phyloP scores from a whole-genome alignment of 108 stramenopile genomes.

The Skeletonema tropicum region DNA sequence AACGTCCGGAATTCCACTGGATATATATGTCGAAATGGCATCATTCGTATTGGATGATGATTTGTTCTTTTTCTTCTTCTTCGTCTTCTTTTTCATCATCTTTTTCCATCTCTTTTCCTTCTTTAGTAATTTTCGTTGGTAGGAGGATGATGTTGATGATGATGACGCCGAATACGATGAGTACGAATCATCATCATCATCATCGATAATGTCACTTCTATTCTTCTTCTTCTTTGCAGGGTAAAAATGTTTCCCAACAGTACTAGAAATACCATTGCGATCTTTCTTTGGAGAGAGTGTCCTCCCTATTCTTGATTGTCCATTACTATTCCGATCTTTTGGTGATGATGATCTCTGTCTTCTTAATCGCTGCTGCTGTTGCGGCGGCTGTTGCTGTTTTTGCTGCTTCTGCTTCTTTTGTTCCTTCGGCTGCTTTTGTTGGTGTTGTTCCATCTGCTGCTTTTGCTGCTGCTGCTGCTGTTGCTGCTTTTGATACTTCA shows the following conservation, averaged over 20 bases:
- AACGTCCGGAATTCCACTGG: background rate
- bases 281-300: background rate
- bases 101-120: background rate
- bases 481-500: too few species aligned
- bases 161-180: background rate
- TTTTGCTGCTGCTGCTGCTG: too few species aligned
- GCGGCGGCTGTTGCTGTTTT: background rate
- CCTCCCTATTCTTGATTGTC: background rate
- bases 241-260: background rate
- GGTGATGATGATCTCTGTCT: background rate
- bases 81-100: background rate
- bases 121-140: background rate
- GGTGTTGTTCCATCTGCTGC: too few species aligned
- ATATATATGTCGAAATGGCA: background rate
- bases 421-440: background rate
- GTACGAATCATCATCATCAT: background rate
- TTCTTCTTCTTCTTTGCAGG: background rate
- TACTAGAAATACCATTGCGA: background rate
- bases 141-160: background rate
- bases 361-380: background rate
- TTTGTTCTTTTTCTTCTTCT: background rate
- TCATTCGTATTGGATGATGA: background rate
- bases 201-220: background rate
- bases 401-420: background rate
- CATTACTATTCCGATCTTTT: too few species aligned